phyloP scores from a whole-genome alignment of 208 protist genomes.

The Trypanosoma theileri region DNA sequence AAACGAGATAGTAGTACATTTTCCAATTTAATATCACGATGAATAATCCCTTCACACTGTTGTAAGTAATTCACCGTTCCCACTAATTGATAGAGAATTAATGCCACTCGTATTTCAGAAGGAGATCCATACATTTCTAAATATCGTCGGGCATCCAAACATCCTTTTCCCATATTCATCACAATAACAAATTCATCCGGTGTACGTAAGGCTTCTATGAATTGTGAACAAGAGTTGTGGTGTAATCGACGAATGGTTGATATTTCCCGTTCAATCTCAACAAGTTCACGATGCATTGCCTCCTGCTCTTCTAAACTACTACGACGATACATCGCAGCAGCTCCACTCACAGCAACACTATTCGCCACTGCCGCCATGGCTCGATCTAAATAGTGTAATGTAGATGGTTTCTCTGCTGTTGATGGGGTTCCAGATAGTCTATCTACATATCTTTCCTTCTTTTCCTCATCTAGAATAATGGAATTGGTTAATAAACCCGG shows the following conservation, averaged over 20 bases:
- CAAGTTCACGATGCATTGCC: conserved; percentile 33
- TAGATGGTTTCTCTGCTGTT: neutral
- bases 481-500: conserved; percentile 5
- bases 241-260: conserved; percentile 59
- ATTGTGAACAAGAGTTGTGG: conserved; percentile 70
- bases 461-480: neutral
- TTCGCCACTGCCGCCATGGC: too few species aligned
- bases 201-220: conserved; percentile 72
- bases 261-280: conserved; percentile 78
- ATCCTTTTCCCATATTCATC: conserved; percentile 65
- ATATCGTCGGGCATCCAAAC: conserved; percentile 68
- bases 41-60: conserved; percentile 59
- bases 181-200: conserved; percentile 79
- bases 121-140: conserved; percentile 56
- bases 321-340: neutral
- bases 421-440: neutral
- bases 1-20: conserved; percentile 68
- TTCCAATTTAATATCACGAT: conserved; percentile 86
- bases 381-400: too few species aligned
- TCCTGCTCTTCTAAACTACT: conserved; percentile 4
- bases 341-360: too few species aligned
- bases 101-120: conserved; percentile 53
- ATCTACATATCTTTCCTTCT: neutral
- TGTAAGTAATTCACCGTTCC: conserved; percentile 74
- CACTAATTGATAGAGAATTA: conserved; percentile 78